These are phyloP conservation scores for Solanum chmielewskii DNA, from an alignment of 257 asterid genomes.

Conservation along the genomic window DNA sequence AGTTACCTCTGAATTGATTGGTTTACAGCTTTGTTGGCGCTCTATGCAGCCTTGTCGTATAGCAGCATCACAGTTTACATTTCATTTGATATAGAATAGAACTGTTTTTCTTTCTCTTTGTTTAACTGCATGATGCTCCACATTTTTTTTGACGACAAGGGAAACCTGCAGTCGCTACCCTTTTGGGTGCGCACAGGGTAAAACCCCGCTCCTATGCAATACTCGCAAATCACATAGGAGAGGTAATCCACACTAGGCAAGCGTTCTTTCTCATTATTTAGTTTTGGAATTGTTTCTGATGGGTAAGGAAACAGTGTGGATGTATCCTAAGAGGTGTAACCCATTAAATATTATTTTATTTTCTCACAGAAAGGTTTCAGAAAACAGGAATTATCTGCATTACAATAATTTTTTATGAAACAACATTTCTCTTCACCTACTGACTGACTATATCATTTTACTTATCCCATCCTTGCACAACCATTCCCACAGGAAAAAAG, in stretches of 20 bases:
- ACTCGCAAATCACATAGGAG: no score
- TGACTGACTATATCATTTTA: not conserved
- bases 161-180: no score
- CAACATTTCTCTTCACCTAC: not conserved
- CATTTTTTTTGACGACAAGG: not conserved
- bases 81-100: not conserved
- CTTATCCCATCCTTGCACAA: not conserved
- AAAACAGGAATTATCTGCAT: not conserved
- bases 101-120: not conserved
- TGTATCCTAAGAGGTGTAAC: not conserved
- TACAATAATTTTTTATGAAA: not conserved
- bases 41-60: not conserved
- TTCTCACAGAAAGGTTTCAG: not conserved
- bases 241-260: no score
- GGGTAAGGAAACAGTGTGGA: not conserved
- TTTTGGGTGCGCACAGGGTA: no score
- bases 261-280: not conserved
- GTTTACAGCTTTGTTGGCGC: not conserved
- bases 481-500: not conserved
- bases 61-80: not conserved
- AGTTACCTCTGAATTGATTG: not conserved
- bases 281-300: not conserved
- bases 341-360: not conserved
- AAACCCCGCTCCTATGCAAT: no score
- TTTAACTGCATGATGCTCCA: not conserved